A percentile compares a stretch with the other conserved stretches of the same genome.
Evolutionary conservation across 1,139 yeast species (phyloP).

Genomic region (Saccharomycopsis crataegensis): DNA sequence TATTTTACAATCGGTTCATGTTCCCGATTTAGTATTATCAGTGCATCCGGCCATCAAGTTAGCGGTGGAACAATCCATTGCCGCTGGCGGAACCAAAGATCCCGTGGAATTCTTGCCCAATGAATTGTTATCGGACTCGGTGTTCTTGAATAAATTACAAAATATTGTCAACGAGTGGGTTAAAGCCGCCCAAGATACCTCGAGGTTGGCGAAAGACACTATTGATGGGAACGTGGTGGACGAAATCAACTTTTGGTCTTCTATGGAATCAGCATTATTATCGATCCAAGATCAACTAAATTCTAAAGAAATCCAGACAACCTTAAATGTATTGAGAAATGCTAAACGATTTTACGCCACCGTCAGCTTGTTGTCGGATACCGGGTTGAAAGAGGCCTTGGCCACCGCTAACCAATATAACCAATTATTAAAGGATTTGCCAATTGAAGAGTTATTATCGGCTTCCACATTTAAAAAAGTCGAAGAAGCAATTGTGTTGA

Average conservation of each 20-base stretch:
- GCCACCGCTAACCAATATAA: slow-evolving; percentile 48
- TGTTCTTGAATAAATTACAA: slow-evolving; percentile 59
- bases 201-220: slow-evolving; percentile 46
- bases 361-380: slow-evolving; percentile 62
- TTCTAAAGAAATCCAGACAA: slow-evolving; percentile 46
- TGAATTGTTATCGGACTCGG: slow-evolving; percentile 39
- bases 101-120: slow-evolving; percentile 30
- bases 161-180: slow-evolving; percentile 68
- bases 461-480: slow-evolving; percentile 42
- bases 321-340: slow-evolving; percentile 54
- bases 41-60: slow-evolving; percentile 48
- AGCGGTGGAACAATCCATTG: slow-evolving; percentile 30
- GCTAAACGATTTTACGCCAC: slow-evolving; percentile 81
- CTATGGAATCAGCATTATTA: slow-evolving; percentile 56
- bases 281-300: slow-evolving; percentile 54
- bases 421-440: slow-evolving; percentile 62
- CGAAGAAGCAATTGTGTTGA: slow-evolving; percentile 36
- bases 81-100: slow-evolving; percentile 20
- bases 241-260: slow-evolving; percentile 75
- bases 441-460: slow-evolving; percentile 51
- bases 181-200: slow-evolving; percentile 50
- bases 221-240: slow-evolving; percentile 54
- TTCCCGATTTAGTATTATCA: slow-evolving; percentile 52
- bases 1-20: slow-evolving; percentile 58
- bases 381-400: slow-evolving; percentile 56